Percentiles rank a stretch among this genome's conserved stretches.
Conservation (phyloP, 805 yeast species). For the Pichia pseudocactophila region DNA sequence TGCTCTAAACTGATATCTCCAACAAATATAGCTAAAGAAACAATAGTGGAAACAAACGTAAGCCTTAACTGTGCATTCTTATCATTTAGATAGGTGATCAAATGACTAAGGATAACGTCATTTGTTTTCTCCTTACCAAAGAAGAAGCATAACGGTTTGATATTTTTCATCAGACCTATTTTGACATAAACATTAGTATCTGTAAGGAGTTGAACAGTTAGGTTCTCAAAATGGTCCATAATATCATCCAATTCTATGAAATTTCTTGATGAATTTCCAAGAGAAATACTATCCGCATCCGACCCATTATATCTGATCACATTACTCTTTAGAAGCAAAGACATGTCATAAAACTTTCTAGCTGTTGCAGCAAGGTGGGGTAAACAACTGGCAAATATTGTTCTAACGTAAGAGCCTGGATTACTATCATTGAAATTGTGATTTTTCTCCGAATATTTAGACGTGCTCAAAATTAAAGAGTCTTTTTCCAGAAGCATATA, state of each 20-base stretch:
- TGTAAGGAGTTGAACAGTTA: slow-evolving; percentile 58
- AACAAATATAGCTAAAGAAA: slow-evolving; percentile 67
- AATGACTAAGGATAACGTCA: slow-evolving; percentile 80
- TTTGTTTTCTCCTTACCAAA: slow-evolving; percentile 84
- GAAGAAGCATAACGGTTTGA: slow-evolving; percentile 69
- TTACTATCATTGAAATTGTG: not conserved
- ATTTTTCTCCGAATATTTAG: not conserved
- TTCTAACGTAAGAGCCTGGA: slow-evolving; percentile 38
- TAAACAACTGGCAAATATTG: slow-evolving; percentile 62
- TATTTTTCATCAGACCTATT: slow-evolving; percentile 57
- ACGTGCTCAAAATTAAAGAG: not conserved
- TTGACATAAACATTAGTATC: slow-evolving; percentile 61
- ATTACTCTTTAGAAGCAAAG: slow-evolving; percentile 36
- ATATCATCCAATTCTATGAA: slow-evolving; percentile 37
- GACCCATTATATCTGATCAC: slow-evolving; percentile 29
- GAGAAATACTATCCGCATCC: slow-evolving; percentile 33
- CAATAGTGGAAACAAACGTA: slow-evolving; percentile 61
- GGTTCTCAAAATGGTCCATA: slow-evolving; percentile 50
- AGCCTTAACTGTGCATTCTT: slow-evolving; percentile 56
- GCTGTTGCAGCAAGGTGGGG: slow-evolving; percentile 66
- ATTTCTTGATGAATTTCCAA: slow-evolving; percentile 25
- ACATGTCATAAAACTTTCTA: slow-evolving; percentile 52
- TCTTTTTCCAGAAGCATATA: slow-evolving; percentile 16
- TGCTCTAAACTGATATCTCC: slow-evolving; percentile 82
- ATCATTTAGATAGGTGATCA: slow-evolving; percentile 87